Conservation (phyloP, 2,329 filamentous ascomycete genomes). For the Xenosphaeropsis pyriputrescens region DNA sequence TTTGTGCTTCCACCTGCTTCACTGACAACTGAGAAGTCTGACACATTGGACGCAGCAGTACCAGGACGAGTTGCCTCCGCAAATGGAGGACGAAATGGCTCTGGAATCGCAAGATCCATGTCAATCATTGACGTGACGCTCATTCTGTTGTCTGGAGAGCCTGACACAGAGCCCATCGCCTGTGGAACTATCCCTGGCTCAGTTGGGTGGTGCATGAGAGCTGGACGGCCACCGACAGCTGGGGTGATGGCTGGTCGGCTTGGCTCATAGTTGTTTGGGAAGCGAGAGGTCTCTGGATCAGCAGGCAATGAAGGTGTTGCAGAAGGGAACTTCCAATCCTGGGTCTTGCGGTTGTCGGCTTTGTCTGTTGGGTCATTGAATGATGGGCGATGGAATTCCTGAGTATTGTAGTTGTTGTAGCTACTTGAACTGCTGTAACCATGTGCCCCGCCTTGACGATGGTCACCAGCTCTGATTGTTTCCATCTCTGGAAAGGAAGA, state of each 20-base stretch:
- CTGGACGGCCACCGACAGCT: conserved; percentile 23
- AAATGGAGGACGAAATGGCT: conserved; percentile 36
- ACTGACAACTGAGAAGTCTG: too few species aligned
- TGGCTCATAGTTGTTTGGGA: conserved; percentile 25
- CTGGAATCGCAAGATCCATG: conserved; percentile 36
- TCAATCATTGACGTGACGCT: conserved; percentile 26
- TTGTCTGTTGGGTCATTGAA: conserved; percentile 42
- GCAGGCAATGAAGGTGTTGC: conserved; percentile 36
- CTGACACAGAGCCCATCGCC: conserved; percentile 4
- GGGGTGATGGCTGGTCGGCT: conserved; percentile 12
- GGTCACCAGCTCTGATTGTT: conserved; percentile 29
- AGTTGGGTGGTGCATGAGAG: conserved; percentile 33
- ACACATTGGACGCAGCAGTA: too few species aligned
- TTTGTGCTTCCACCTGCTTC: conserved; percentile 16
- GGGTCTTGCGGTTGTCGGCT: conserved; percentile 33
- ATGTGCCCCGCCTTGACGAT: conserved; percentile 8
- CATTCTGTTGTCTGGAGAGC: conserved; percentile 7
- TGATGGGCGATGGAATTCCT: conserved; percentile 32
- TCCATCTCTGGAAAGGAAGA: conserved; percentile 46
- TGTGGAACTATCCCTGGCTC: conserved; percentile 24
- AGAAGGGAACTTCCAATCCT: conserved; percentile 44
- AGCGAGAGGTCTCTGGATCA: conserved; percentile 35
- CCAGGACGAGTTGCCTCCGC: conserved; percentile 19
- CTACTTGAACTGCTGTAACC: conserved; percentile 4
- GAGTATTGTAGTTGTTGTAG: conserved; percentile 3